Base-by-base conservation (phyloP, 208 protist genomes). In the Trypanosoma melophagium region DNA sequence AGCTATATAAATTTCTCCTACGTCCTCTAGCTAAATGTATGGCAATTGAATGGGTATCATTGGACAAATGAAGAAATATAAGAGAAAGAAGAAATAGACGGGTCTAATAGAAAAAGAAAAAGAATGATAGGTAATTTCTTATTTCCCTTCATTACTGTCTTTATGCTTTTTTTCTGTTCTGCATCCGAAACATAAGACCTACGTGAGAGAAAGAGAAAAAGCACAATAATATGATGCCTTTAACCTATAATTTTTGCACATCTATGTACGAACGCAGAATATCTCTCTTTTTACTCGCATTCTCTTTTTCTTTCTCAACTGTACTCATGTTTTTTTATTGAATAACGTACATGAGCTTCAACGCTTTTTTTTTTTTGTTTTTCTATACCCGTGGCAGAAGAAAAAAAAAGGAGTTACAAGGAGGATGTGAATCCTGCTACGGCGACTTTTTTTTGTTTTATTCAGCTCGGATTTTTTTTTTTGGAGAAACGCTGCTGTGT, bases 341-440 rank as follows among this genome's bases (percentile, higher is more conserved):
- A 17, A 54, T 38, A 49, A 16, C 9, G 13, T 7, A 47, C 13
- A 50, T 52, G 12, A 38, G 16, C 21, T 28, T 66, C 59, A 51
- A 22, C 19, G 13, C 3, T 24, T 68, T 31, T 41, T 55, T 64
- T 52, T 41, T 59, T 60, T 45, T 63, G 49, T 22, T 65, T 40
- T 56, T 10, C 12, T 66, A 66, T 41, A 66, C 57, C 35, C 22
- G 38, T 66, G 53, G 21, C 7, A 52, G 31, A 57, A 66, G 45
- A 72, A 61, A 61, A 60, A 47, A 47, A 10, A 47, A 47, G 42
- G 42, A 47, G 42, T 12, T n/a, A 17, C 1, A 47, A 10, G 42
- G 41, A 19, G 7, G 52, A 61, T 12, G 13, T 12, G 13, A 54
- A 21, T n/a, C 2, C 17, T 12, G 47, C 13, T 12, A 54, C 10